These are phyloP conservation scores for Fusarium liriodendri DNA, from an alignment of 2,329 filamentous ascomycete species.

Conservation along the genomic window DNA sequence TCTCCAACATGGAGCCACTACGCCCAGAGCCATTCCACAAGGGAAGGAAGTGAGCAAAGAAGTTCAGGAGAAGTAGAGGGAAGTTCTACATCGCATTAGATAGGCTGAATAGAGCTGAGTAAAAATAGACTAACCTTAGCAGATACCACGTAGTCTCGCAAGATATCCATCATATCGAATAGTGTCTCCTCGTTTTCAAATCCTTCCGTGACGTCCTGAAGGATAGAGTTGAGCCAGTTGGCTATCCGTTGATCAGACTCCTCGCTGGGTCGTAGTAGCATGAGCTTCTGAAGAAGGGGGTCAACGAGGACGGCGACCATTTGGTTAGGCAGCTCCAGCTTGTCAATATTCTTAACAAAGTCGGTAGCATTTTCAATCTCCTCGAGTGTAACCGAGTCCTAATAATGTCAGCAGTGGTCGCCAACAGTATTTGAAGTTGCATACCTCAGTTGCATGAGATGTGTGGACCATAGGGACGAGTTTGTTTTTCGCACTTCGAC, in stretches of 20 bases:
- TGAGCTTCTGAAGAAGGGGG: constrained; percentile 81
- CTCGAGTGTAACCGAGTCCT: constrained; percentile 76
- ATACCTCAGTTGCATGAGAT: constrained; percentile 75
- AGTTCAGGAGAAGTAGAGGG: constrained; percentile 60
- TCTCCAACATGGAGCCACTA: constrained; percentile 64
- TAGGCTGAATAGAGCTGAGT: background rate
- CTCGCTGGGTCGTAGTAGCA: constrained; percentile 70
- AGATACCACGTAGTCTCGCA: constrained; percentile 66
- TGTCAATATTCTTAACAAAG: constrained; percentile 80
- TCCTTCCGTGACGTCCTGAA: constrained; percentile 66
- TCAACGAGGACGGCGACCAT: constrained; percentile 81
- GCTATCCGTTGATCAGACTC: constrained; percentile 64
- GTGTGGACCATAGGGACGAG: constrained; percentile 79
- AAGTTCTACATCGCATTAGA: constrained; percentile 52
- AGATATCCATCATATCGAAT: constrained; percentile 64
- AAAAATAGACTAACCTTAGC: constrained; percentile 60
- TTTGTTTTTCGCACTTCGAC: constrained; percentile 46
- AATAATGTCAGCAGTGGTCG: constrained; percentile 11
- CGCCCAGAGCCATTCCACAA: constrained; percentile 72
- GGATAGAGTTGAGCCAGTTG: constrained; percentile 68
- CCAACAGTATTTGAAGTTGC: constrained; percentile 23
- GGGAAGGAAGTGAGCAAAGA: constrained; percentile 64
- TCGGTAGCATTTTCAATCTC: constrained; percentile 79
- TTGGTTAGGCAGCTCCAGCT: constrained; percentile 84
- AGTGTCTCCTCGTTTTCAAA: constrained; percentile 61